Base-by-base conservation (phyloP, 768 basidiomycete genomes). In the Phaeotremella skinneri region DNA sequence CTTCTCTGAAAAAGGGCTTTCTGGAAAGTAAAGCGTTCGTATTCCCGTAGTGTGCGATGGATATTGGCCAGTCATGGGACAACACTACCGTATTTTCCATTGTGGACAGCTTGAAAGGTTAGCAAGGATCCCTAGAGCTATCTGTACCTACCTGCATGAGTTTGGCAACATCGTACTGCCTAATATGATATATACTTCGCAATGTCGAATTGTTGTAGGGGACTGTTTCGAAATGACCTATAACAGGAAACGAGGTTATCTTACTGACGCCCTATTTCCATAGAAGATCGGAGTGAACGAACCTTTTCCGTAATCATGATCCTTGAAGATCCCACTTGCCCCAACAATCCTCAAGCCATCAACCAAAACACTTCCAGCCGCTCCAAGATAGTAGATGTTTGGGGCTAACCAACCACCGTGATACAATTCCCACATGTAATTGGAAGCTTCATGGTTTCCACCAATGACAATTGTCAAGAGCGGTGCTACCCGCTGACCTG, bases 361-460 rank as follows among this genome's bases (percentile, higher is more conserved):
- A 26, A 96, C 85, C 32, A 87, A 83, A 0, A 99, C 82, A 52
- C 88, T 89, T 0, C 93, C 93, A 2, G 92, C 91, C 69, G 87
- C 84, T 0, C 96, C 96, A 2, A 99, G 83, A 75, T 89, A 98
- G 78, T 96, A 99, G 53, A 99, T 93, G 71, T 96, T 93, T 0
- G 89, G 89, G 0, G 94, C 96, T 11, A 98, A 78, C 93, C 94
- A 98, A 4, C 92, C 94, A 17, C 94, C 93, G 68, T 98, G 89
- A 76, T 91, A 97, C 90, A 96, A 78, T 76, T 99, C 96, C 87
- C 90, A 93, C 79, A 98, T 81, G 72, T 97, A 96, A 67, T 92
- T 96, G 21, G 90, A 92, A 1, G 91, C 91, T 78, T 98, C 96
- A 75, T 98, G 96, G 73, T 98, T 98, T 7, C 96, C 96, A 16